Evolutionary conservation across 2,329 filamentous ascomycete species (phyloP), one percentile per base, ranked within the genome.

Genomic region (Fusarium palustre): DNA sequence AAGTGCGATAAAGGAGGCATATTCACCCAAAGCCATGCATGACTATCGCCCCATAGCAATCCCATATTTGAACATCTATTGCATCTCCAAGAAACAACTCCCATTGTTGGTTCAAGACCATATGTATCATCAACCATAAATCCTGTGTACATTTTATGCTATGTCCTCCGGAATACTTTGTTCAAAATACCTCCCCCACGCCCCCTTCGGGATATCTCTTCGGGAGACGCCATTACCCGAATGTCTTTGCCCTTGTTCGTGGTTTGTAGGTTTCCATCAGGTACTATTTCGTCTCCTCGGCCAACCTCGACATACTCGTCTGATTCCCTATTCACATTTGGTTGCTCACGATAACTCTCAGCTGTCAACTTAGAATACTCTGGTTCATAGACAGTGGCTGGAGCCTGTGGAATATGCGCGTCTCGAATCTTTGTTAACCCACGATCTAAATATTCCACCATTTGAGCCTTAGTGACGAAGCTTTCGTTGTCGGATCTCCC

Each of bases 391-490:
- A 71, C 58, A 24, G 57, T 47, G 18, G 69, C 46, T 31, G 70
- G 62, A 22, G 71, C 52, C 36, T 64, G 45, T 20, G 65, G 38
- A 31, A 69, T 45, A 20, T 73, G 68, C 13, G 67, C 54, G 48
- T 69, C 77, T 46, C 82, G 79, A 70, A 85, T 81, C 72, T 83
- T 82, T n/a, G 76, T 76, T 24, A 84, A 75, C 10, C 82, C 82
- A 50, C 81, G 79, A 57, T 84, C 81, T 33, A 87, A 80, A 63
- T 84, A 82, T 55, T 80, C 79, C n/a, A 86, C 80, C 74, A 85
- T 80, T 41, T 82, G 80, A 10, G 81, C 82, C 68, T 83, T 84
- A 18, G 80, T 75, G 31, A 82, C 81, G 67, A 82, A 82, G 42
- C 81, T 81, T 36, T 68, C 72, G 10, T 66, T 66, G 24, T 75